A percentile compares a stretch with the other conserved stretches of the same genome.
phyloP scores from a whole-genome alignment of 2,329 filamentous ascomycete genomes.

The Venturia aucupariae region DNA sequence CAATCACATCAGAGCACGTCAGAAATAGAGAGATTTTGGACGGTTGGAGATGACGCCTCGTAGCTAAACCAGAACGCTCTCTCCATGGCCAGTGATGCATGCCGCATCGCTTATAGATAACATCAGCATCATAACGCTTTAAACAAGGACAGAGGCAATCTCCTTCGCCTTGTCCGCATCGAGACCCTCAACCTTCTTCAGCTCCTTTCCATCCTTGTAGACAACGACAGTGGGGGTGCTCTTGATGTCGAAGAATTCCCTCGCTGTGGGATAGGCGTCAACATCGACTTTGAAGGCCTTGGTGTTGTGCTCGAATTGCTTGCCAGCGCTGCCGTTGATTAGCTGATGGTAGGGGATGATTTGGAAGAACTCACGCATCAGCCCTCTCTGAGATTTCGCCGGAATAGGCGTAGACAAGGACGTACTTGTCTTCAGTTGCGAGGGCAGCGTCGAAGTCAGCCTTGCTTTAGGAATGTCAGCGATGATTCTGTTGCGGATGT shows the following conservation, averaged over 20 bases:
- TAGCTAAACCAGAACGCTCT: neutral
- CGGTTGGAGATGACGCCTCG: neutral
- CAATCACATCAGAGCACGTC: neutral
- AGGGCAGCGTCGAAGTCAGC: slow-evolving; percentile 24
- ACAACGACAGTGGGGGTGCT: slow-evolving; percentile 22
- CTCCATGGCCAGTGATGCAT: neutral
- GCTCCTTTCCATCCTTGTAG: slow-evolving; percentile 24
- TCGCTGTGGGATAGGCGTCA: slow-evolving; percentile 18
- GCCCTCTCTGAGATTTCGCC: slow-evolving; percentile 20
- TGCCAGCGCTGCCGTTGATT: slow-evolving; percentile 21
- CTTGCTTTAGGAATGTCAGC: slow-evolving; percentile 18
- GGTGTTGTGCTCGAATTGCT: slow-evolving; percentile 21
- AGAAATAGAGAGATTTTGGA: neutral
- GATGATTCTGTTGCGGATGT: neutral
- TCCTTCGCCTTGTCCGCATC: slow-evolving; percentile 11
- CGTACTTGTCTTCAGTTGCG: slow-evolving; percentile 23
- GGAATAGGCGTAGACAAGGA: slow-evolving; percentile 26
- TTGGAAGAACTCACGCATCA: slow-evolving; percentile 21
- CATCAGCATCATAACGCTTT: neutral
- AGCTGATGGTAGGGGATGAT: neutral
- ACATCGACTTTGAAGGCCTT: slow-evolving; percentile 24
- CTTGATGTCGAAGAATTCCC: slow-evolving; percentile 21
- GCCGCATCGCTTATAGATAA: neutral
- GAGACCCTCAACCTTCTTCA: slow-evolving; percentile 22
- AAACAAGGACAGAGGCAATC: slow-evolving; percentile 12